Conservation (phyloP, 495 filamentous ascomycete species). For the Neurospora sp. region DNA sequence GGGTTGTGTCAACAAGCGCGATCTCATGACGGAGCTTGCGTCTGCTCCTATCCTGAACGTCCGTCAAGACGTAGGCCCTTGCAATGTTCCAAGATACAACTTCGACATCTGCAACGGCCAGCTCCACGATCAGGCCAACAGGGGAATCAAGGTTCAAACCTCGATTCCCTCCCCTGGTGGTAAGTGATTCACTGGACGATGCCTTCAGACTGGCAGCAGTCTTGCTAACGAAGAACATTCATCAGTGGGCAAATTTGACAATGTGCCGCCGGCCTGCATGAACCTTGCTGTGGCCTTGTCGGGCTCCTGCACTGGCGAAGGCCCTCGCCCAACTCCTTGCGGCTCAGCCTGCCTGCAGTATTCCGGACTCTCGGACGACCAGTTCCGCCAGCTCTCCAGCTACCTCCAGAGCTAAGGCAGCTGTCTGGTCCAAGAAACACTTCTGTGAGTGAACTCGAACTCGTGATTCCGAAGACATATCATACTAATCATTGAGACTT, state of each 20-base stretch:
- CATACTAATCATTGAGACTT: not conserved
- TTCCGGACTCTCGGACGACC: slow-evolving; percentile 4
- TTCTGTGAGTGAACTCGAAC: not conserved
- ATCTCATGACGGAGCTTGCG: not conserved
- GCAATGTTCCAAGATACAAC: slow-evolving; percentile 10
- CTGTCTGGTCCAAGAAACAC: not conserved
- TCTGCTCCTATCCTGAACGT: not conserved
- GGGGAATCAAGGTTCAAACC: not conserved
- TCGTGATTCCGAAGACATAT: not conserved
- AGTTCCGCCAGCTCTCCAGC: slow-evolving; percentile 5
- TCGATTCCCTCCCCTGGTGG: slow-evolving; percentile 2
- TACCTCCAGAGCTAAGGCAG: not conserved
- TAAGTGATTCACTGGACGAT: not conserved
- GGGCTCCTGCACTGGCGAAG: slow-evolving; percentile 6
- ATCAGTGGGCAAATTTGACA: slow-evolving; percentile 7
- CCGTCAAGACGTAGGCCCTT: slow-evolving; percentile 5
- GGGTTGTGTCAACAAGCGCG: slow-evolving; percentile 4
- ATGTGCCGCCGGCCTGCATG: slow-evolving; percentile 14
- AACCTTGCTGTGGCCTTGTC: slow-evolving; percentile 7
- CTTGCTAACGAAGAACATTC: not conserved
- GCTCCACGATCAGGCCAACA: slow-evolving; percentile 2
- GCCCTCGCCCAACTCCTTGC: slow-evolving; percentile 10
- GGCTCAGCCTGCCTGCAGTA: slow-evolving; percentile 12
- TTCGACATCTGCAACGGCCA: slow-evolving; percentile 5
- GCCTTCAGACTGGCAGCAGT: not conserved